These are phyloP conservation scores for Saturnispora mendoncae DNA, from an alignment of 805 yeast species.

Conservation along the genomic window DNA sequence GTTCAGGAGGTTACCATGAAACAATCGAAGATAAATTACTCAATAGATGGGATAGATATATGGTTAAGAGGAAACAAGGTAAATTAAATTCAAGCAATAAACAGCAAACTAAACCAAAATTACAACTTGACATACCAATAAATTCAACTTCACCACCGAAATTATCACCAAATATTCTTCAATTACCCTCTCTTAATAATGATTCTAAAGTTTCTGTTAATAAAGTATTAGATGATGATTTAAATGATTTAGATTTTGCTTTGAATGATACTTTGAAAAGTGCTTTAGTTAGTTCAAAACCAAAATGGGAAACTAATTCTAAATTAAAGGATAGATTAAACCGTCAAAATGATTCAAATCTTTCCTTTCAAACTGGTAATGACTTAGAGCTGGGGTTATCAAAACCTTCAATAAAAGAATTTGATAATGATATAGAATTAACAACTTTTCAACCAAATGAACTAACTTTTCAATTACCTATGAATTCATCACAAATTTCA, in stretches of 20 bases:
- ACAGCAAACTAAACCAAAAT: neutral
- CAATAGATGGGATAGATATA: neutral
- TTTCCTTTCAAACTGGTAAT: neutral
- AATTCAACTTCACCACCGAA: neutral
- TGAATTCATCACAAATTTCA: neutral
- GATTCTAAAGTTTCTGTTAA: neutral
- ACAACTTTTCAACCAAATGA: constrained; percentile 1
- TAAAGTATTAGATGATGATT: constrained; percentile 4
- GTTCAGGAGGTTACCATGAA: too few species aligned
- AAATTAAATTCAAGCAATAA: neutral
- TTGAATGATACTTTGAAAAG: constrained; percentile 12
- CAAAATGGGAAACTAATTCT: constrained; percentile 1
- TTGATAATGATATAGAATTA: constrained; percentile 3
- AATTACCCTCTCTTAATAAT: neutral
- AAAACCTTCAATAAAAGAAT: neutral
- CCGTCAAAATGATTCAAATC: neutral
- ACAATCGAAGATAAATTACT: neutral
- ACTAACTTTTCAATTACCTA: neutral
- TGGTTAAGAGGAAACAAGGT: neutral
- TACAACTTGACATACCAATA: neutral
- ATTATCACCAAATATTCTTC: neutral
- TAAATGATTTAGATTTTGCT: constrained; percentile 10
- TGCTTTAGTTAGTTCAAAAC: constrained; percentile 8
- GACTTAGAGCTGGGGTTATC: constrained; percentile 3
- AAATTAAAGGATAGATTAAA: neutral